These are phyloP conservation scores for Apophysomyces variabilis DNA, from an alignment of 371 early-diverging fungal genomes.

Conservation along the genomic window DNA sequence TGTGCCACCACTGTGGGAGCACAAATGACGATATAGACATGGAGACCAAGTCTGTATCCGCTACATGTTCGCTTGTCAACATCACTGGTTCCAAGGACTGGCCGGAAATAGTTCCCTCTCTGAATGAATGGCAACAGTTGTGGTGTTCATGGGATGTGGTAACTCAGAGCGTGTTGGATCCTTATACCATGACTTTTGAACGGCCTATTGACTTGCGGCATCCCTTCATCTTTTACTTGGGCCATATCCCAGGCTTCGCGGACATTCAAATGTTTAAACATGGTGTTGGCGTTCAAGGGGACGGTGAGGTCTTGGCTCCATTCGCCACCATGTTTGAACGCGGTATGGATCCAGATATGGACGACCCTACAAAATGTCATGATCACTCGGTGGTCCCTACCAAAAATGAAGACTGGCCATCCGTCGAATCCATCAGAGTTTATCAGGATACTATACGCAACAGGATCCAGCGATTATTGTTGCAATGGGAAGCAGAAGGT, in stretches of 20 bases:
- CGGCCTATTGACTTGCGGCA: slow-evolving; percentile 87
- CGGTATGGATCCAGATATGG: slow-evolving; percentile 92
- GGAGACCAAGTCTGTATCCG: background rate
- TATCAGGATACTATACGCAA: slow-evolving; percentile 71
- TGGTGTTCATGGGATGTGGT: slow-evolving; percentile 86
- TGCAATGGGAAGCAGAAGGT: slow-evolving; percentile 37
- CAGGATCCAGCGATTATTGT: slow-evolving; percentile 57
- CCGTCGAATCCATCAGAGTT: slow-evolving; percentile 57
- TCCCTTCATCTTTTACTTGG: slow-evolving; percentile 90
- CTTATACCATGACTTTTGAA: slow-evolving; percentile 56
- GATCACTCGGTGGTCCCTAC: slow-evolving; percentile 81
- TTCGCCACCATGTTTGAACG: slow-evolving; percentile 88
- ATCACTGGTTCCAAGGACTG: slow-evolving; percentile 20
- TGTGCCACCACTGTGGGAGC: background rate
- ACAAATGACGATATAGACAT: background rate
- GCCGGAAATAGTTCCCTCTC: slow-evolving; percentile 49
- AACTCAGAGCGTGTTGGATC: slow-evolving; percentile 63
- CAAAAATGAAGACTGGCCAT: slow-evolving; percentile 70
- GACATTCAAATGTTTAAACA: slow-evolving; percentile 81
- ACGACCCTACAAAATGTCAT: slow-evolving; percentile 79
- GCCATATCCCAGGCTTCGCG: slow-evolving; percentile 87
- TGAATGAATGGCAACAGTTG: slow-evolving; percentile 75
- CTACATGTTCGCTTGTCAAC: background rate
- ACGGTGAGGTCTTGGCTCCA: slow-evolving; percentile 56
- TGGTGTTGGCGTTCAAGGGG: slow-evolving; percentile 25